phyloP scores from a whole-genome alignment of 2,329 filamentous ascomycete genomes.

The Colletotrichum sojae region DNA sequence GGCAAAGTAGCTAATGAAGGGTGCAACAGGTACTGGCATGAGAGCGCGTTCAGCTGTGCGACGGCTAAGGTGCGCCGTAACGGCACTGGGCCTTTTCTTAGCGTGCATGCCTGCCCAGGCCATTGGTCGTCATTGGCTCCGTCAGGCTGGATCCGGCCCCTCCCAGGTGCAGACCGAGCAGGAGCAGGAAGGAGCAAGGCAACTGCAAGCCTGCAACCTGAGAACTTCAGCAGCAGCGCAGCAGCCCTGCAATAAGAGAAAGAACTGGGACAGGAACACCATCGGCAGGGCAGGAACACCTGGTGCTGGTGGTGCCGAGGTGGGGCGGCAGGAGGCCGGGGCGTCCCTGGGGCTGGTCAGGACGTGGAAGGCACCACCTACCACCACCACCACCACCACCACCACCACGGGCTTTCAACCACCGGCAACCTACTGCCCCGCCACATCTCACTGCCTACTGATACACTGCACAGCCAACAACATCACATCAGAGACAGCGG shows the following conservation, averaged over 20 bases:
- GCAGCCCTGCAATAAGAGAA: slow-evolving; percentile 31
- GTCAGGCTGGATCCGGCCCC: slow-evolving; percentile 32
- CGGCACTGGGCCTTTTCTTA: slow-evolving; percentile 7
- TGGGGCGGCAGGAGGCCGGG: slow-evolving; percentile 24
- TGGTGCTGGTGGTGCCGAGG: slow-evolving; percentile 12
- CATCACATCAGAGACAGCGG: background rate
- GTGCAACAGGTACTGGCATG: too few species aligned
- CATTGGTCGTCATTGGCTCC: slow-evolving; percentile 30
- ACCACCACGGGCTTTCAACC: too few species aligned
- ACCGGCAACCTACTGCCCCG: slow-evolving; percentile 5
- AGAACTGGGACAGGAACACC: slow-evolving; percentile 9
- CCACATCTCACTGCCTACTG: slow-evolving; percentile 4
- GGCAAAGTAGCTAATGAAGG: background rate
- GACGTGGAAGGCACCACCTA: background rate
- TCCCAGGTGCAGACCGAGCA: slow-evolving; percentile 1
- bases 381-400: too few species aligned
- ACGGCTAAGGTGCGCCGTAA: background rate
- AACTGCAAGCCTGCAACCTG: slow-evolving; percentile 1
- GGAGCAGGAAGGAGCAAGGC: background rate
- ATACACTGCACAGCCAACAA: background rate
- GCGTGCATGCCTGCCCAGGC: slow-evolving; percentile 11
- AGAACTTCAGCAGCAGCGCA: slow-evolving; percentile 8
- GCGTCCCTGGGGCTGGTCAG: slow-evolving; percentile 14
- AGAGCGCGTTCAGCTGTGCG: background rate
- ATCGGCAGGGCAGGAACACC: slow-evolving; percentile 21